Percentiles rank a stretch among this genome's conserved stretches.
phyloP scores from a whole-genome alignment of 352 stramenopile genomes.

The Globisporangium sylvaticum region DNA sequence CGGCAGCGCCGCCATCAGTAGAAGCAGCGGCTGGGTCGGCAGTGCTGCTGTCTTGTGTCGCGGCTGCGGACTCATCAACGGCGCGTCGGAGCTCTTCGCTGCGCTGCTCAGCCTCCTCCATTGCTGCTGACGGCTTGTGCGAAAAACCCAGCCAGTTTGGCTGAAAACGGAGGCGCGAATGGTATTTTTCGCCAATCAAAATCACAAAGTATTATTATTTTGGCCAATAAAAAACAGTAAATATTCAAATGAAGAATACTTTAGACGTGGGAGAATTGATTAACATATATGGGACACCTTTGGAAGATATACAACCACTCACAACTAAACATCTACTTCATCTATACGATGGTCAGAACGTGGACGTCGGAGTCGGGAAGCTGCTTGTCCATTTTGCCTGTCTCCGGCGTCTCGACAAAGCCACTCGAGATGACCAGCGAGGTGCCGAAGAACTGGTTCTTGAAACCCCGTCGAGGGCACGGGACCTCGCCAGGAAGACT shows the following conservation, averaged over 20 bases:
- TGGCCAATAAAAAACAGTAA: background rate
- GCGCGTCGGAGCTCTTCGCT: background rate
- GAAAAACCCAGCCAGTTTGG: background rate
- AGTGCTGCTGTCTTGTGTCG: background rate
- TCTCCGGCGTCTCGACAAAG: conserved; percentile 41
- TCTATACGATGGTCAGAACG: conserved; percentile 24
- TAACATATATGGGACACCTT: background rate
- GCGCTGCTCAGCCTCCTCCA: background rate
- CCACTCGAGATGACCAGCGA: conserved; percentile 70
- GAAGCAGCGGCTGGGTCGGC: background rate
- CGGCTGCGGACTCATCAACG: background rate
- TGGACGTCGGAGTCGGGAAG: conserved; percentile 64
- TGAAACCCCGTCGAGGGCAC: conserved; percentile 68
- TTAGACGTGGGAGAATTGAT: background rate
- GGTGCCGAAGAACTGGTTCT: conserved; percentile 75
- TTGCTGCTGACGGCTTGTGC: background rate
- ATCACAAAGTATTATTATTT: background rate
- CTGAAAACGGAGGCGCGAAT: background rate
- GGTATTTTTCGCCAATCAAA: background rate
- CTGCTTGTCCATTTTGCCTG: conserved; percentile 45
- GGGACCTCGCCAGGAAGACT: conserved; percentile 33
- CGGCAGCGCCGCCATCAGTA: too few species aligned
- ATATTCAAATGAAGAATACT: background rate
- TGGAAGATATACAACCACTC: too few species aligned
- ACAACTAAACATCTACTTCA: too few species aligned